These are phyloP conservation scores for Funneliformis caledonium DNA, from an alignment of 371 early-diverging fungal genomes.

Conservation along the genomic window DNA sequence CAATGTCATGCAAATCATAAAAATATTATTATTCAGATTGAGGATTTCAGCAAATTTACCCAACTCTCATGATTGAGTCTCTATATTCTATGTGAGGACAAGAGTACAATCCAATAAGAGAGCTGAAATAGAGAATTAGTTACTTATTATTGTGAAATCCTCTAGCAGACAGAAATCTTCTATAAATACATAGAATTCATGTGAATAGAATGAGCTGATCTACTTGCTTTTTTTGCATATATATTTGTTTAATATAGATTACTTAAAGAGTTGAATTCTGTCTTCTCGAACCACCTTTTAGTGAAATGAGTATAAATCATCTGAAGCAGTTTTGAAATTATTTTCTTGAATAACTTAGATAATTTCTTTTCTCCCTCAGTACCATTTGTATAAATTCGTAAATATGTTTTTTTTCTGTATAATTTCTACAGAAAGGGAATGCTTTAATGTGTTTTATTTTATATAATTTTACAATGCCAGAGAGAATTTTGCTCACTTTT, in stretches of 20 bases:
- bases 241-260: background rate
- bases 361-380: conserved; percentile 4
- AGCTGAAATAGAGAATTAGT: conserved; percentile 1
- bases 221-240: background rate
- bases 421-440: background rate
- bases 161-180: background rate
- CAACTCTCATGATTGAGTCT: background rate
- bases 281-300: conserved; percentile 10
- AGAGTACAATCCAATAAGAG: conserved; percentile 15
- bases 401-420: conserved; percentile 21
- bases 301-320: conserved; percentile 19
- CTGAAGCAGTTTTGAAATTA: conserved; percentile 18
- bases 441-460: conserved; percentile 16
- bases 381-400: conserved; percentile 23
- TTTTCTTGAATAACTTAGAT: background rate
- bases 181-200: conserved; percentile 1
- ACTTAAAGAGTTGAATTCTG: conserved; percentile 2
- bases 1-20: conserved; percentile 32
- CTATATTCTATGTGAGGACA: conserved; percentile 29
- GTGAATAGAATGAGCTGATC: background rate
- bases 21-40: background rate
- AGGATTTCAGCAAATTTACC: background rate
- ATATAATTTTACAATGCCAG: background rate
- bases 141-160: background rate
- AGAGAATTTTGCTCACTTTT: conserved; percentile 27